A percentile compares a stretch with the other conserved stretches of the same genome.
phyloP scores from a whole-genome alignment of 1,284 basidiomycete genomes.

The Cryptococcus wingfieldii region DNA sequence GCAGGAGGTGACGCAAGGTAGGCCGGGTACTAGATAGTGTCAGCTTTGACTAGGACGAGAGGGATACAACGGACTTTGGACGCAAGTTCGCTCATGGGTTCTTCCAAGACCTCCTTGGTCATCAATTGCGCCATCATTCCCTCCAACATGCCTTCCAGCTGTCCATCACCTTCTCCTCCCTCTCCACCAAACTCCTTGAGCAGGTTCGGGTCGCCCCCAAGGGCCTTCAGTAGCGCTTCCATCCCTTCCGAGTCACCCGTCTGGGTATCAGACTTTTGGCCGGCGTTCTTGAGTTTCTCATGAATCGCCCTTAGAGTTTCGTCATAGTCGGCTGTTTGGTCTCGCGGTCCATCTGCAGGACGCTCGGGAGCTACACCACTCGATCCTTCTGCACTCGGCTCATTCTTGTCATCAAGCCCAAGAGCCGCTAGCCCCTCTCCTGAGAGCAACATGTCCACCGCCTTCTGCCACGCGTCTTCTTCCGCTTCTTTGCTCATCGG shows the following conservation, averaged over 20 bases:
- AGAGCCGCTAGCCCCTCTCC: conserved; percentile 61
- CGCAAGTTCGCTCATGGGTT: conserved; percentile 82
- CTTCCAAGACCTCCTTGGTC: conserved; percentile 88
- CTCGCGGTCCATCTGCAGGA: conserved; percentile 6
- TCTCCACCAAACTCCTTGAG: conserved; percentile 53
- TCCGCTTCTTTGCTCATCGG: conserved; percentile 36
- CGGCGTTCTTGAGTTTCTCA: conserved; percentile 65
- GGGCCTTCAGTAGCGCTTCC: conserved; percentile 30
- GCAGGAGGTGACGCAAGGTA: conserved; percentile 62
- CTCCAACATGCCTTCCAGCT: conserved; percentile 71
- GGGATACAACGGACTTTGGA: conserved; percentile 61
- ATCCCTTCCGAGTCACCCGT: conserved; percentile 15
- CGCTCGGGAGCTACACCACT: conserved; percentile 5
- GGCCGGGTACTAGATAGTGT: conserved; percentile 63
- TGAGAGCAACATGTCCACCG: conserved; percentile 71
- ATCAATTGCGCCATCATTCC: conserved; percentile 90
- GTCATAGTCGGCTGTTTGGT: conserved; percentile 57
- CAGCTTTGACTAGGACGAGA: neutral
- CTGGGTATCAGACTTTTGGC: conserved; percentile 29
- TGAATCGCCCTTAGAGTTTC: conserved; percentile 71
- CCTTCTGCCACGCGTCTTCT: conserved; percentile 57
- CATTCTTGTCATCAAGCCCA: conserved; percentile 42
- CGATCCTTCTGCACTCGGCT: neutral
- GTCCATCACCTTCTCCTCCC: conserved; percentile 57
- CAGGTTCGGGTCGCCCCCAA: conserved; percentile 54